Base-by-base conservation (phyloP, 2,329 filamentous ascomycete genomes). In the Sporothrix euskadiensis region DNA sequence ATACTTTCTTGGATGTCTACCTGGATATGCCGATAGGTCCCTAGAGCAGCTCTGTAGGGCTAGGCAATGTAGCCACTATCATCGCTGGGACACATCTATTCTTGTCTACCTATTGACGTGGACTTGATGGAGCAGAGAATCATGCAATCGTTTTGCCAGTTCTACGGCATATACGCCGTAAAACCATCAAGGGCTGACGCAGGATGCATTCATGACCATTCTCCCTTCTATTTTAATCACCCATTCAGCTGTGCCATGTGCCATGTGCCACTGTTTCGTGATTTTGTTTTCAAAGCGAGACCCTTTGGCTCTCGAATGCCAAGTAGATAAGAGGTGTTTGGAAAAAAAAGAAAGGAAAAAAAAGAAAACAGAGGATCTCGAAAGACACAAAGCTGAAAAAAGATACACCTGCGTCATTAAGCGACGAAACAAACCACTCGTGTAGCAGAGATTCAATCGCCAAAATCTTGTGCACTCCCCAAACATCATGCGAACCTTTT, bases 251-350 rank as follows among this genome's bases (percentile, higher is more conserved):
- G 44, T 68, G 44, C 16, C 44, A 52, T 52, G 44, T 68, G 44
- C 16, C 44, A 52, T 44, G 3, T 44, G n/a, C 1, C 19, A 49
- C 10, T 49, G 3, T 49, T 49, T 49, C 14, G 14, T 49, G 44
- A 19, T 2, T 47, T 8, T 16, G 8, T 47, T 14, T 65, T 12
- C 4, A 52, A 19, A 30, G 2, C 1, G 22, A 26, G n/a, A 57
- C 39, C n/a, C 14, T 56, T 70, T 70, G 71, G 66, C 56, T 65
- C 30, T 44, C 44, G 16, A 32, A 22, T 70, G 71, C 71, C 56
- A 73, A 73, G 71, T 52, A 70, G 71, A 73, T 73, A 73, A 73
- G 65, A 47, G 16, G 30, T 8, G 30, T n/a, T 3, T 35, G 35
- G 2, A 35, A 35, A 39, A 22, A 5, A 19, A 32, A 16, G 22